Evolutionary conservation across 2,329 filamentous ascomycete genomes (phyloP).

Genomic region (Diaporthe citri): DNA sequence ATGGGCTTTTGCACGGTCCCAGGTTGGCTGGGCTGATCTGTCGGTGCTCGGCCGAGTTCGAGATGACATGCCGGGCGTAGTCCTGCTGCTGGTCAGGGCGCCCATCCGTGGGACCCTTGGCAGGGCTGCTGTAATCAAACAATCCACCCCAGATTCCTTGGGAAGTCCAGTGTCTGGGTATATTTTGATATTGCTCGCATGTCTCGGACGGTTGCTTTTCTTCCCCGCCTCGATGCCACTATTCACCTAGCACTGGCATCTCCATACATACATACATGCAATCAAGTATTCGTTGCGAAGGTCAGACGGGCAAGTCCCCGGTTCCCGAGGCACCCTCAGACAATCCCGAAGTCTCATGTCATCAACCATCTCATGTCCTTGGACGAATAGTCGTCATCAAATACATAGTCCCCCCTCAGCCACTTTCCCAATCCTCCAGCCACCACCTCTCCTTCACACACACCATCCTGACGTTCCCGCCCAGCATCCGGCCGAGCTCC

Average conservation of each 20-base stretch:
- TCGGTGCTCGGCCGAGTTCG: not conserved
- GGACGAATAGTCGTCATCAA: not conserved
- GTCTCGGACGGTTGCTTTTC: not conserved
- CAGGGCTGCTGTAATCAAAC: not conserved
- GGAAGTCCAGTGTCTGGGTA: not conserved
- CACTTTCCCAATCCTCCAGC: slow-evolving; percentile 40
- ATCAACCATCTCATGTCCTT: not conserved
- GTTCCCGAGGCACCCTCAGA: not conserved
- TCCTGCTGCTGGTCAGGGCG: not conserved
- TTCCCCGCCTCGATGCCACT: not conserved
- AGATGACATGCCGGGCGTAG: not conserved
- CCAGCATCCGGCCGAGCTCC: slow-evolving; percentile 38
- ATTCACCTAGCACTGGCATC: not conserved
- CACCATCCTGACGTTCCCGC: slow-evolving; percentile 38
- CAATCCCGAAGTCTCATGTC: not conserved
- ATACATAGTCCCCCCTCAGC: not conserved
- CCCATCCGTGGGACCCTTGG: too few relatives aligned
- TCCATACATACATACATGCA: not conserved
- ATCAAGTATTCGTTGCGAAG: too few relatives aligned
- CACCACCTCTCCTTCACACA: slow-evolving; percentile 45
- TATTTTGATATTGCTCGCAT: too few relatives aligned
- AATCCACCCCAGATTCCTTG: not conserved
- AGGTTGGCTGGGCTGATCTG: too few relatives aligned
- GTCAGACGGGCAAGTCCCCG: not conserved
- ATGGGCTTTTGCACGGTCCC: not conserved